These are phyloP conservation scores for Tolypocladium tropicale DNA, from an alignment of 2,329 filamentous ascomycete genomes.

Conservation along the genomic window DNA sequence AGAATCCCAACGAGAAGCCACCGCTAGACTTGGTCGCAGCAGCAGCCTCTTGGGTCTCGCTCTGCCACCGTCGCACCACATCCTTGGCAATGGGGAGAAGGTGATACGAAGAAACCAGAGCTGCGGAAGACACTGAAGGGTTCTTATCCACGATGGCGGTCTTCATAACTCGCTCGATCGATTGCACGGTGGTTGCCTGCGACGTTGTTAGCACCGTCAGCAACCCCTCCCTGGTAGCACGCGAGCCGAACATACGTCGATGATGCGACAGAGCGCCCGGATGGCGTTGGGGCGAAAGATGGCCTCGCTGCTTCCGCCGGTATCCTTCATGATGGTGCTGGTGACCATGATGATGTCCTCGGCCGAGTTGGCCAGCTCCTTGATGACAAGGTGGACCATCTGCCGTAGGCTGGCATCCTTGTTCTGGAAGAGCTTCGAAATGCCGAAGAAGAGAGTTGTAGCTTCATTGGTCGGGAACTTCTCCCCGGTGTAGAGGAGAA, in stretches of 20 bases:
- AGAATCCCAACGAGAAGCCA: constrained; percentile 86
- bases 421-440: constrained; percentile 98
- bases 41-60: constrained; percentile 94
- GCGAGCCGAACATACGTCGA: constrained; percentile 56
- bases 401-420: constrained; percentile 96
- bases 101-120: constrained; percentile 93
- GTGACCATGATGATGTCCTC: constrained; percentile 99
- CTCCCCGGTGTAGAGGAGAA: constrained; percentile 93
- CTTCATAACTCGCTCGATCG: constrained; percentile 97
- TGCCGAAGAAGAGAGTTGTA: constrained; percentile 96
- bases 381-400: constrained; percentile 97
- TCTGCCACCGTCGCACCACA: constrained; percentile 95
- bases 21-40: constrained; percentile 80
- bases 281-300: constrained; percentile 95
- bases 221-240: not conserved
- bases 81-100: constrained; percentile 92
- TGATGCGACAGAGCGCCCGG: constrained; percentile 88
- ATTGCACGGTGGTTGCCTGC: constrained; percentile 87
- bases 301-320: constrained; percentile 85
- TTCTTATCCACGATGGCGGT: constrained; percentile 99
- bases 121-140: constrained; percentile 90
- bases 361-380: constrained; percentile 89
- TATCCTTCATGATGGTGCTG: constrained; percentile 99
- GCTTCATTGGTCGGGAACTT: constrained; percentile 96
- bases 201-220: constrained; percentile 13